Base-by-base conservation (phyloP, 2,329 filamentous ascomycete genomes). In the Fusarium bulbicola region DNA sequence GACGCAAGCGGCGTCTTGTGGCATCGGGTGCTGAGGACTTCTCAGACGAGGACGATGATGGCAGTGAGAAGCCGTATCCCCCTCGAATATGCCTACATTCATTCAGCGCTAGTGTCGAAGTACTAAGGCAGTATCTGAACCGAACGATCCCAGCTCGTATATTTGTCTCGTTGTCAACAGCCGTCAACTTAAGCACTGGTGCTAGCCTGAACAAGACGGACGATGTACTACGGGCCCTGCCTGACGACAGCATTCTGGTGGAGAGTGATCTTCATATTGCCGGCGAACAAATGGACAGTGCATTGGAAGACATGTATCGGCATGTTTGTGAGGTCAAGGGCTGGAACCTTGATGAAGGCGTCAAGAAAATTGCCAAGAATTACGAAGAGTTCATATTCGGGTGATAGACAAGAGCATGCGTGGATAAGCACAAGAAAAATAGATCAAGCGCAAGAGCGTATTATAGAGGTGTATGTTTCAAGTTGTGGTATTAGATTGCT, bases 71-170 rank as follows among this genome's bases (percentile, higher is more conserved):
- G 67, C 92, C 93, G 0, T 98, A 92, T 75, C 95, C 96, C 8
- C 95, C 95, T 2, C 86, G 95, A 14, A 92, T 98, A 79, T 99
- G 96, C 79, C 89, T 99, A 66, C 96, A 99, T 82, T 98, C 95
- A 0, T 99, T 95, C 82, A 97, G 93, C 53, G 95, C 94, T 1
- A 88, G 92, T 11, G 86, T 90, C 16, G 91, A 96, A 63, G 88
- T 92, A 37, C 83, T 98, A 42, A 91, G 89, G 73, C 94, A 95
- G 80, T 98, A 97, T 78, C 83, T 94, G 53, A 87, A 92, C 72
- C 89, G 90, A 3, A 85, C 88, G 2, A 90, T 96, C 14, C 95
- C 95, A 0, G 90, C 91, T 1, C 86, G 90, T 21, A 87, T 98
- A 26, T 99, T 91, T 82, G 95, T 97, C 76, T 97, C 95, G 3